phyloP scores from a whole-genome alignment of 805 yeast genomes.

The Kuraishia cidri region DNA sequence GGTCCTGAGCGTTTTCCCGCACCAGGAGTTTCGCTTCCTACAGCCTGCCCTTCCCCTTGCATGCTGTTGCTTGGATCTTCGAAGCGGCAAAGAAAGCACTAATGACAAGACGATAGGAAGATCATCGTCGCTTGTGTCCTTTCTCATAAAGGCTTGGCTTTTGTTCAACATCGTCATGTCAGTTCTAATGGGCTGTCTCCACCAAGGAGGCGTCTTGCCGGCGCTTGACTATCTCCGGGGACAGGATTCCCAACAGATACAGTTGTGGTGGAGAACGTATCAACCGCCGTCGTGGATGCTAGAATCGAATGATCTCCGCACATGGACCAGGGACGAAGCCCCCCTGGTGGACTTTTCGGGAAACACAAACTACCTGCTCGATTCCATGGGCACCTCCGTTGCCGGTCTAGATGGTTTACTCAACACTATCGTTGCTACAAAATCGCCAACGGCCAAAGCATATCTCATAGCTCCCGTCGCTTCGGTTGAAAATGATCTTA shows the following conservation, averaged over 20 bases:
- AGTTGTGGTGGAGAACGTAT: slow-evolving; percentile 91
- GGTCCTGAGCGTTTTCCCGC: slow-evolving; percentile 67
- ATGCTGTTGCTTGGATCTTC: slow-evolving; percentile 40
- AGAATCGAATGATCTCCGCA: slow-evolving; percentile 2
- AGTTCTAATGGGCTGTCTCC: slow-evolving; percentile 67
- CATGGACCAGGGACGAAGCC: slow-evolving; percentile 12
- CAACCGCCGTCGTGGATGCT: slow-evolving; percentile 86
- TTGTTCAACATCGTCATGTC: slow-evolving; percentile 54
- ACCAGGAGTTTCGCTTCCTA: slow-evolving; percentile 89
- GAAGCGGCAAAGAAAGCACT: neutral
- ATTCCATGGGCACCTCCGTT: slow-evolving; percentile 35
- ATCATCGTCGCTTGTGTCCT: slow-evolving; percentile 7
- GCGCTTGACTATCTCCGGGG: slow-evolving; percentile 37
- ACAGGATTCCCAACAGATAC: slow-evolving; percentile 11
- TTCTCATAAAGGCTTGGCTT: slow-evolving; percentile 40
- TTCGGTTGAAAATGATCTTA: slow-evolving; percentile 7
- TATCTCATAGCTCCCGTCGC: slow-evolving; percentile 19
- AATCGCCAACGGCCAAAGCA: too few species aligned
- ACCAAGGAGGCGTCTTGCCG: slow-evolving; percentile 86
- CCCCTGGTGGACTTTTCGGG: slow-evolving; percentile 13
- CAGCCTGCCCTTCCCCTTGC: slow-evolving; percentile 70
- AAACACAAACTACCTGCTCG: slow-evolving; percentile 22
- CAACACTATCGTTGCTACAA: slow-evolving; percentile 3
- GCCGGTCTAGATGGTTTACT: slow-evolving; percentile 10
- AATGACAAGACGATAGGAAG: slow-evolving; percentile 2